Base-by-base conservation (phyloP, 2,329 filamentous ascomycete genomes). In the Sporothrix mexicana region DNA sequence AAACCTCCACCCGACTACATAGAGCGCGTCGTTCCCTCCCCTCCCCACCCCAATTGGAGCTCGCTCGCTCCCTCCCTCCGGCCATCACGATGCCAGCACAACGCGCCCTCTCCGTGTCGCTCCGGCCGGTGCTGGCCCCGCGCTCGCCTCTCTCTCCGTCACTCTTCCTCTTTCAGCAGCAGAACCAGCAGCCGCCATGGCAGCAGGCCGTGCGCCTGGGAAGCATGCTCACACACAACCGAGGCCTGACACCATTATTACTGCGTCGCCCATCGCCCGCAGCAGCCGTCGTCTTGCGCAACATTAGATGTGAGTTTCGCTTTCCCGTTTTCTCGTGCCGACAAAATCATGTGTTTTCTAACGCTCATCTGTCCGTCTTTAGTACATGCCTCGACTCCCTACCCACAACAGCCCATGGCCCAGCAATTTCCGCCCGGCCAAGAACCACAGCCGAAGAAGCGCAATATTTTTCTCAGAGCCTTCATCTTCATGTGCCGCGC, bases 321-420 rank as follows among this genome's bases (percentile, higher is more conserved):
- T 17, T 1, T 20, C 15, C 30, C 5, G 2, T 41, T 10, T n/a
- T 9, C 7, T 41, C 55, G 55, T 17, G 8, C 30, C 30, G 7
- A 36, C 30, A 17, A 36, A 17, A 36, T n/a, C n/a, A 41, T 59
- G 55, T 59, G 55, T 25, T 25, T 1, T 36, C 55, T 59, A 17
- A 59, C 55, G 7, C 25, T 1, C 17, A 12, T 25, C 10, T n/a
- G 12, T 5, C 30, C n/a, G 12, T 15, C 41, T 45, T 12, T 15
- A 71, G 64, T 36, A 30, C 57, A 69, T 13, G 23, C 61, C 41
- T 47, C 41, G 13, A 4, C 71, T 1, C 55, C 71, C 17, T 69
- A 69, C 71, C 55, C 71, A 51, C 64, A 67, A 68, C 25, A 68
- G 17, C 53, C 53, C 5, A 2, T 87, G 17, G 55, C n/a, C 25